Base-by-base conservation (phyloP, 1,284 basidiomycete genomes). In the Cutaneotrichosporon cutaneum region DNA sequence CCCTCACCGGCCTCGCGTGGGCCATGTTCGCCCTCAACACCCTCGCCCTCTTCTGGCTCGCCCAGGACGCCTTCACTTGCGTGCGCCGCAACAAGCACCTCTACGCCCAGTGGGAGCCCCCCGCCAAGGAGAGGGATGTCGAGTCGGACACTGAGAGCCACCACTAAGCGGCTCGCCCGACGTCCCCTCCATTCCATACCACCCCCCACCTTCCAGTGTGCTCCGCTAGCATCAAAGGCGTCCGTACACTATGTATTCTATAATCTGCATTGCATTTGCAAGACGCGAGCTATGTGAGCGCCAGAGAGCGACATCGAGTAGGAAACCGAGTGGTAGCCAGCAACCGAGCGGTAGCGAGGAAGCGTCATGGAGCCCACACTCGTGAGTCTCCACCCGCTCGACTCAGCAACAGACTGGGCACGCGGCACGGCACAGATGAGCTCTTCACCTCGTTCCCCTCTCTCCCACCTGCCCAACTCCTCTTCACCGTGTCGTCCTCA, bases 1-100 rank as follows among this genome's bases (percentile, higher is more conserved):
- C 69, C 61, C 68, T 75, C 48, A 61, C 62, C 51, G 74, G 70
- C 61, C 68, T 77, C 44, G 61, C 73, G 51, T 77, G 75, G 75
- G 65, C 73, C 52, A 64, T 77, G 64, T 77, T 77, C 67, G 74
- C 62, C 26, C 69, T 77, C 47, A 53, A 66, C 48, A 62, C 68
- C 58, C 62, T 72, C 27, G 73, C 68, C 36, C 60, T 77, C 60
- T 71, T 77, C 69, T 74, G 44, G 61, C 48, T 67, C 62, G 45
- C 72, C 59, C 3, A 36, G 21, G 74, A 77, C 67, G 70, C 69
- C 58, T 75, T 66, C 67, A 54, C 59, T 21, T 64, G 70, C 60
- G 52, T 42, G 50, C 64, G 64, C 32, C 66, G 65, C 58, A 69
- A 72, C 45, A 51, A 33, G 26, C 21, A 53, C 60, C 54, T 72